Conservation (phyloP, 139 green algal genomes). For the Monoraphidium neglectum region DNA sequence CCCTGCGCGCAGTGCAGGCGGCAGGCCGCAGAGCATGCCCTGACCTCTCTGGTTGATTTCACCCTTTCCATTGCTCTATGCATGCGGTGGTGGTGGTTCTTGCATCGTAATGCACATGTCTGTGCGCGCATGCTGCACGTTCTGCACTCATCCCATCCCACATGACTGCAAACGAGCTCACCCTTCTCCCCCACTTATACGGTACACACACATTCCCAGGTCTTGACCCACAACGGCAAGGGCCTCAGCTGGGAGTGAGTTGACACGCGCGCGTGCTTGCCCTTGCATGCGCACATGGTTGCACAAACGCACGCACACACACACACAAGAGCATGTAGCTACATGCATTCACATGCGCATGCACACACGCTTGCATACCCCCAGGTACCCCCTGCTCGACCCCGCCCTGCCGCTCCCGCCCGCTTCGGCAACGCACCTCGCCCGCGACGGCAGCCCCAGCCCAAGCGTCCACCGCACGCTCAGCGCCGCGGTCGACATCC, state of each 20-base stretch:
- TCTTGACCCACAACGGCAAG: not conserved
- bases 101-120: no score
- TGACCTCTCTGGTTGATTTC: no score
- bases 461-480: not conserved
- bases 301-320: no score
- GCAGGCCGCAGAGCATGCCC: no score
- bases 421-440: not conserved
- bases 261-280: not conserved
- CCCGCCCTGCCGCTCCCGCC: not conserved
- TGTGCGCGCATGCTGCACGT: no score
- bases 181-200: not conserved
- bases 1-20: no score
- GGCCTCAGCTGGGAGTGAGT: not conserved
- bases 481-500: not conserved
- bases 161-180: no score
- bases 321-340: no score
- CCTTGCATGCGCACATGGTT: not conserved
- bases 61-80: no score
- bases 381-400: slow-evolving; percentile 6
- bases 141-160: no score
- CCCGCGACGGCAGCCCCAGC: not conserved
- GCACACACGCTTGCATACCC: slow-evolving; percentile 10
- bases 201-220: not conserved
- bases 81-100: no score
- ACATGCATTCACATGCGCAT: slow-evolving; percentile 4